Base-by-base conservation (phyloP, 495 filamentous ascomycete species). In the Cryomyces minteri region DNA sequence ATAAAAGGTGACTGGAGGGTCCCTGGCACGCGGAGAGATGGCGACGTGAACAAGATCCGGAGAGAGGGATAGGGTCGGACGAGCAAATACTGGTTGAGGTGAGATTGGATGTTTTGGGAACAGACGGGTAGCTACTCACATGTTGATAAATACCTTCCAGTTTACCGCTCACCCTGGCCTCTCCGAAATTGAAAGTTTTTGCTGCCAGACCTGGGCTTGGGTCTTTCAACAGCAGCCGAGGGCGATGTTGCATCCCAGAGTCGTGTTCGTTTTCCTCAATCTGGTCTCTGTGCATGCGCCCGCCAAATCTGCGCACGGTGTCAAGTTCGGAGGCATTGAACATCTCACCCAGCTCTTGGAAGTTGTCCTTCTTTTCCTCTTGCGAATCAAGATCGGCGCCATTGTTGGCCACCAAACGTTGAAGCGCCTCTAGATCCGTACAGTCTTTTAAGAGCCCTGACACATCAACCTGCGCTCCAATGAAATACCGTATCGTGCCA, bases 381-480 rank as follows among this genome's bases (percentile, higher is more conserved):
- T 41, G 33, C n/a, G 51, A 40, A 4, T 47, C 53, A n/a, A 6
- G 10, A 14, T 48, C 45, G 10, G 44, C 49, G 4, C 45, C 39
- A n/a, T 51, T 52, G 45, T 55, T 57, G 5, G 50, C 51, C 4
- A 71, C 52, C 28, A 77, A 50, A 5, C 60, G 54, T 49, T 62
- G 60, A 3, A 79, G 60, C 2, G 70, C 71, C 33, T 77, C 71
- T 5, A 82, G 59, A 25, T 70, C 73, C 6, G 67, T 64, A 51
- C 69, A 76, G 43, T 80, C 73, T 47, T 75, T 74, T 28, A 70
- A 66, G 0, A 81, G 58, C n/a, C 74, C 71, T 12, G 68, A 76
- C 29, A 80, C 69, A 47, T 81, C 78, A 5, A 80, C 67, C 56
- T 80, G 76, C 7, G 75, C 77, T 43, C 78, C 76, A 47, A 82